Conservation (phyloP, 441 rosid species). For the Syzygium malaccense region DNA sequence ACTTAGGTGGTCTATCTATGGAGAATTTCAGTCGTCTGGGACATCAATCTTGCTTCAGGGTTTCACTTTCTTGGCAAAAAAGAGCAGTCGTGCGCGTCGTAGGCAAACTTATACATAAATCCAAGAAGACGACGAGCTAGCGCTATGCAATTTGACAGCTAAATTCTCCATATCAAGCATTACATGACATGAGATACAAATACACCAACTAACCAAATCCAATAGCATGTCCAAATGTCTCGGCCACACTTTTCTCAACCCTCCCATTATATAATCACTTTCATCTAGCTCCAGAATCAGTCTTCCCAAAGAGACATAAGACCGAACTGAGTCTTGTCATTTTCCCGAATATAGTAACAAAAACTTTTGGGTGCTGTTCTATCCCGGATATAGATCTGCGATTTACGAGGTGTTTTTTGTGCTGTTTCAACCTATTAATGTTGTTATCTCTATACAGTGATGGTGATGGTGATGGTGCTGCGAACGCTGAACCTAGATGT, state of each 20-base stretch:
- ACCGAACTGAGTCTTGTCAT: not conserved
- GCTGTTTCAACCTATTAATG: not conserved
- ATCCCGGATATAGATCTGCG: not conserved
- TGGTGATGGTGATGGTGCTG: accelerated
- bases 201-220: not conserved
- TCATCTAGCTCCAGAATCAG: not conserved
- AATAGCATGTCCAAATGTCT: not conserved
- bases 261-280: not conserved
- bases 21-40: not conserved
- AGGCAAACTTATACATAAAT: not conserved
- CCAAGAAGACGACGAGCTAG: not conserved
- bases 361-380: not conserved
- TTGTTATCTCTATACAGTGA: accelerated
- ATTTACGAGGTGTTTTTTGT: not conserved
- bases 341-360: not conserved
- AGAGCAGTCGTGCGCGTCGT: not conserved
- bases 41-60: not conserved
- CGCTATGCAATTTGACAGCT: not conserved
- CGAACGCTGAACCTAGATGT: accelerated
- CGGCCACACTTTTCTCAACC: not conserved
- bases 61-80: not conserved
- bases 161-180: not conserved
- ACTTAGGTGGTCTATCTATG: not conserved
- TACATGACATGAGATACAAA: not conserved
- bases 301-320: not conserved